These are phyloP conservation scores for Fraxinus nigra DNA, from an alignment of 305 asterid species.

Conservation along the genomic window DNA sequence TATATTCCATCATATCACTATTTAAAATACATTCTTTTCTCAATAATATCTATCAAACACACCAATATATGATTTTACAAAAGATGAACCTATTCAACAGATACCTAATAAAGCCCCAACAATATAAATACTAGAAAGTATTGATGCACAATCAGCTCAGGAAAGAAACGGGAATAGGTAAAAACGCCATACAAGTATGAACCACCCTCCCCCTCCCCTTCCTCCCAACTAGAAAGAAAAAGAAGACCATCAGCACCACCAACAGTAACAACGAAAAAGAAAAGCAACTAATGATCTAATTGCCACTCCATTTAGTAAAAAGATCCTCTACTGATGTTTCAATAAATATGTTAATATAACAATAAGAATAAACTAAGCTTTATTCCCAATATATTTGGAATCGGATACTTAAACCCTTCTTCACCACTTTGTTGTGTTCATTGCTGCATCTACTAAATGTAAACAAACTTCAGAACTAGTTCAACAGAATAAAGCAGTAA, in stretches of 20 bases:
- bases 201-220: background rate
- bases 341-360: background rate
- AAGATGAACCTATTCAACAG: background rate
- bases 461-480: slow-evolving; percentile 20
- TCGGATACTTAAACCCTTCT: background rate
- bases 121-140: background rate
- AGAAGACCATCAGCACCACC: background rate
- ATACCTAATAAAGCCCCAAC: background rate
- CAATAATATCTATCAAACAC: no score
- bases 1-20: no score
- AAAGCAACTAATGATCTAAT: background rate
- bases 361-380: background rate
- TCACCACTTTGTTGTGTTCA: background rate
- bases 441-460: background rate
- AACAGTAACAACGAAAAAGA: background rate
- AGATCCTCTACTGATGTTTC: background rate
- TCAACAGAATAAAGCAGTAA: slow-evolving; percentile 21
- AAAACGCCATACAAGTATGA: background rate
- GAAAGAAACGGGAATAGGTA: background rate
- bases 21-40: no score
- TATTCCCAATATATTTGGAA: background rate
- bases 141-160: background rate
- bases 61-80: background rate
- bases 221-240: background rate
- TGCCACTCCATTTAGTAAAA: background rate